Evolutionary conservation across 805 yeast genomes (phyloP).

Genomic region (Candida endomychidarum): DNA sequence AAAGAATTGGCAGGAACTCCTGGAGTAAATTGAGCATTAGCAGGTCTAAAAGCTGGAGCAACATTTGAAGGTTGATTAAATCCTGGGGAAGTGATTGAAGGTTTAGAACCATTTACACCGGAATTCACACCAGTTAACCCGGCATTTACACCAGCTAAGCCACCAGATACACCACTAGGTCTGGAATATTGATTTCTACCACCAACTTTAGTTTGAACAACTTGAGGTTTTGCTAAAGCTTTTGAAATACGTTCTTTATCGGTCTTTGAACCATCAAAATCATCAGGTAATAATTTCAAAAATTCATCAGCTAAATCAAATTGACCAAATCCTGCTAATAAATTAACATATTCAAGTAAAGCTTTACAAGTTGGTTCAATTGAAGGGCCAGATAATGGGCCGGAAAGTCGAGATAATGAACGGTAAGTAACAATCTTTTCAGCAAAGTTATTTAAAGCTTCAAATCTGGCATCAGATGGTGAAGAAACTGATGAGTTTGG

Average conservation of each 20-base stretch:
- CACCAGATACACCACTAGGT: conserved; percentile 5
- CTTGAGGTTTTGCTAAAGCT: conserved; percentile 52
- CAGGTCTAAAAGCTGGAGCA: conserved; percentile 16
- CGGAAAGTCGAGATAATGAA: conserved; percentile 42
- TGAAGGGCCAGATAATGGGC: conserved; percentile 41
- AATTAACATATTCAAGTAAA: conserved; percentile 77
- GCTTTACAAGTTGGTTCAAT: conserved; percentile 55
- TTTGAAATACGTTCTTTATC: conserved; percentile 79
- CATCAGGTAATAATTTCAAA: conserved; percentile 69
- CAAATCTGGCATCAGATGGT: conserved; percentile 80
- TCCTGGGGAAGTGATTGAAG: conserved; percentile 13
- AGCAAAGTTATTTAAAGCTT: conserved; percentile 75
- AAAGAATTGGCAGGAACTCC: not conserved
- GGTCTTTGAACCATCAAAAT: conserved; percentile 62
- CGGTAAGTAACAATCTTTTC: conserved; percentile 81
- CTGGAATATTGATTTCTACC: conserved; percentile 13
- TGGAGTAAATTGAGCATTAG: not conserved
- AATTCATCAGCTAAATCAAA: conserved; percentile 76
- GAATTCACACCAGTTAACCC: not conserved
- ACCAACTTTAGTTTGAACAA: not conserved
- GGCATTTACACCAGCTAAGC: conserved; percentile 15
- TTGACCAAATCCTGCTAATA: conserved; percentile 79
- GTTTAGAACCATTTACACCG: conserved; percentile 12
- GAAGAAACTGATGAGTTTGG: conserved; percentile 49
- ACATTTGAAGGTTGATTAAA: conserved; percentile 11